Percentiles rank a stretch among this genome's conserved stretches.
These are phyloP conservation scores for Gillenia trifoliata DNA, from an alignment of 306 rosid genomes.

Conservation along the genomic window DNA sequence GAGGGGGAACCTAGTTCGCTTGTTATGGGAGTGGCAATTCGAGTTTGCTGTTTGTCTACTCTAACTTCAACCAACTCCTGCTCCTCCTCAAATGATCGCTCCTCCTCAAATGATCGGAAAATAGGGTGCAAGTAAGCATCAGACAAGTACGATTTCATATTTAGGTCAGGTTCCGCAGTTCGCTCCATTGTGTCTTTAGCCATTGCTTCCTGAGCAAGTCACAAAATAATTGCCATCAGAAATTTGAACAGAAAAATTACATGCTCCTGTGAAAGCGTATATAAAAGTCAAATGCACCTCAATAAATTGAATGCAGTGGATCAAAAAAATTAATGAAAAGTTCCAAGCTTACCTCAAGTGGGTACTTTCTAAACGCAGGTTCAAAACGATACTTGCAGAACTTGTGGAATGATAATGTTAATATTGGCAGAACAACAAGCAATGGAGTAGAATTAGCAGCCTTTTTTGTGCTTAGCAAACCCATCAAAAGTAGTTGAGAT, in stretches of 20 bases:
- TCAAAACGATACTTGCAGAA: slow-evolving; percentile 80
- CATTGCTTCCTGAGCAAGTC: slow-evolving; percentile 74
- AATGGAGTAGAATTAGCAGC: slow-evolving; percentile 94
- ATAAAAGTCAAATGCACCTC: background rate
- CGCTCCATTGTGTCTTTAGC: slow-evolving; percentile 63
- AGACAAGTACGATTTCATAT: slow-evolving; percentile 66
- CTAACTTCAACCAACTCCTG: slow-evolving; percentile 53
- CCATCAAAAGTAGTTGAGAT: slow-evolving; percentile 86
- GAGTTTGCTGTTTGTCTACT: slow-evolving; percentile 68
- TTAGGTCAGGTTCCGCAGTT: slow-evolving; percentile 60
- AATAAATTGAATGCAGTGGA: background rate
- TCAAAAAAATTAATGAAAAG: background rate
- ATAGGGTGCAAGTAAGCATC: slow-evolving; percentile 97
- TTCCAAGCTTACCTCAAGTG: slow-evolving; percentile 66
- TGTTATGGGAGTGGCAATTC: slow-evolving; percentile 24
- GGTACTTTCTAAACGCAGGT: slow-evolving; percentile 88
- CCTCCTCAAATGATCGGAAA: slow-evolving; percentile 61
- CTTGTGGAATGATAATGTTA: slow-evolving; percentile 81
- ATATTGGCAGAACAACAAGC: slow-evolving; percentile 64
- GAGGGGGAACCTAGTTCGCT: slow-evolving; percentile 58
- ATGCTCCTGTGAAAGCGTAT: background rate
- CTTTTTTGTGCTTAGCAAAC: slow-evolving; percentile 90
- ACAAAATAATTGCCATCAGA: slow-evolving; percentile 10
- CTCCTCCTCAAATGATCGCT: slow-evolving; percentile 48
- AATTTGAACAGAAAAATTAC: background rate